Percentiles rank a stretch among this genome's conserved stretches.
phyloP scores from a whole-genome alignment of 345 rosid genomes.

The Hypericum perforatum region DNA sequence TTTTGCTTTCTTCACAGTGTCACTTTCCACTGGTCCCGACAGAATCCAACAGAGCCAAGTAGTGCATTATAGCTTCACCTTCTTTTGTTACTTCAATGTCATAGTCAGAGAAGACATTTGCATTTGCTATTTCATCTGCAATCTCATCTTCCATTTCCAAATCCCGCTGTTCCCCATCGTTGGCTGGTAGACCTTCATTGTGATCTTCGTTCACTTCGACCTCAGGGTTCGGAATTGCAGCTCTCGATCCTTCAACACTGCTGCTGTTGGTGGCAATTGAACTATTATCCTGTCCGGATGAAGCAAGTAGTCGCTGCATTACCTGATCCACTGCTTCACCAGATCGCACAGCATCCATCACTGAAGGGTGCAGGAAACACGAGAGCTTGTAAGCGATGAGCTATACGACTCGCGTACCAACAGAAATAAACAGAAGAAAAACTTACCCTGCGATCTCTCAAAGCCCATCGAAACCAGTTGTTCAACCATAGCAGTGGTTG shows the following conservation, averaged over 20 bases:
- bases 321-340: constrained; percentile 42
- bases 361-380: constrained; percentile 25
- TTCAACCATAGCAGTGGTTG: constrained; percentile 28
- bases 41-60: constrained; percentile 46
- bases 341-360: constrained; percentile 40
- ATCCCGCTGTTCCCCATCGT: constrained; percentile 39
- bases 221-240: constrained; percentile 10
- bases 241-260: background rate
- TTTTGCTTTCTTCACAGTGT: constrained; percentile 3
- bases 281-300: constrained; percentile 15
- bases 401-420: background rate
- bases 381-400: constrained; percentile 5
- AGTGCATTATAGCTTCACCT: constrained; percentile 66
- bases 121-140: constrained; percentile 40
- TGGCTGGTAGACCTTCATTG: constrained; percentile 16
- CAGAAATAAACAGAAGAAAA: background rate
- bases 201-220: constrained; percentile 9
- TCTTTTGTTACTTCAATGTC: constrained; percentile 61
- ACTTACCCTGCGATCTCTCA: constrained; percentile 58
- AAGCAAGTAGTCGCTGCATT: constrained; percentile 37
- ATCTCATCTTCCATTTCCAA: constrained; percentile 66
- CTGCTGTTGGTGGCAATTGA: constrained; percentile 9
- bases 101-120: constrained; percentile 58
- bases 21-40: constrained; percentile 18
- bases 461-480: constrained; percentile 87